These are phyloP conservation scores for Polychaeton citri DNA, from an alignment of 2,329 filamentous ascomycete species.

Conservation along the genomic window DNA sequence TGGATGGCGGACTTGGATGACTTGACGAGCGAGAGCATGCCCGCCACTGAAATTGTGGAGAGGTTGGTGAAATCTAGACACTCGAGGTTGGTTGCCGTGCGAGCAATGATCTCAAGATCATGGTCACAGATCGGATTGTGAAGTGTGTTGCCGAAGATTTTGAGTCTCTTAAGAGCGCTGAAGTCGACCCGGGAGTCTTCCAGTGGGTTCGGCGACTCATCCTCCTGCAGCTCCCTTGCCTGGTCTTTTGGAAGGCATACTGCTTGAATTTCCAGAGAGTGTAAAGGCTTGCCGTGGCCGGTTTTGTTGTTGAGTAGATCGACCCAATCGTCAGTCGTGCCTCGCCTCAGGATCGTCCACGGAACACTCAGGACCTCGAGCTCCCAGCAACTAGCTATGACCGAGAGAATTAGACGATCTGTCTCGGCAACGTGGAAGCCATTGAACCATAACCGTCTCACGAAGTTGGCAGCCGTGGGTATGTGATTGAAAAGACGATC, in stretches of 20 bases:
- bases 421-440: conserved; percentile 40
- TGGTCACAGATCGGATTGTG: conserved; percentile 38
- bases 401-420: conserved; percentile 35
- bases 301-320: conserved; percentile 31
- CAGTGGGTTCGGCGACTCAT: conserved; percentile 24
- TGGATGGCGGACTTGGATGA: conserved; percentile 34
- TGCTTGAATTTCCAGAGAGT: conserved; percentile 39
- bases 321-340: conserved; percentile 34
- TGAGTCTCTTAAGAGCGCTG: conserved; percentile 35
- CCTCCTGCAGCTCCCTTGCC: conserved; percentile 27
- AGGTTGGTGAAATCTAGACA: conserved; percentile 42
- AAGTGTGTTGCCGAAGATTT: conserved; percentile 41
- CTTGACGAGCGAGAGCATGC: conserved; percentile 39
- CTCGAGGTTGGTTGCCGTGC: conserved; percentile 37
- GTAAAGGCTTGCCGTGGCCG: conserved; percentile 26
- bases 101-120: conserved; percentile 37
- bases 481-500: conserved; percentile 31
- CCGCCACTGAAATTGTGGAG: conserved; percentile 38
- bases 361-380: conserved; percentile 37
- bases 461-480: conserved; percentile 33
- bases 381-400: conserved; percentile 33
- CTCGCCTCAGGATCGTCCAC: conserved; percentile 40
- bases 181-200: conserved; percentile 33
- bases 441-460: conserved; percentile 42
- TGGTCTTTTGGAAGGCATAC: conserved; percentile 36